phyloP scores from a whole-genome alignment of 169 alveolate genomes.

The Plasmodium sp. region DNA sequence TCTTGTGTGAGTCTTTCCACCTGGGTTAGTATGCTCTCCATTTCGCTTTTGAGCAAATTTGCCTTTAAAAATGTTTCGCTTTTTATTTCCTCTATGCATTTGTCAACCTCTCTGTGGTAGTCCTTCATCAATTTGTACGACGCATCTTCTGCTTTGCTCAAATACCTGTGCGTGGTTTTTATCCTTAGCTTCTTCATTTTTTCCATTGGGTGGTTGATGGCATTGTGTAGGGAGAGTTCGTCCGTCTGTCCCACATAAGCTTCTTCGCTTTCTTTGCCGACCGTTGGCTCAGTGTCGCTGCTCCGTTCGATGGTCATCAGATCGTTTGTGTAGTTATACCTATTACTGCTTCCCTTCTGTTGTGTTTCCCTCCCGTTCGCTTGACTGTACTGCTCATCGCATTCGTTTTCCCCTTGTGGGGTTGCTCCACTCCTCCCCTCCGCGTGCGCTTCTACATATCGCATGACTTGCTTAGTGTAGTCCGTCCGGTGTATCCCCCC shows the following conservation, averaged over 20 bases:
- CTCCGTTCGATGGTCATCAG: not conserved
- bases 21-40: not conserved
- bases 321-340: not conserved
- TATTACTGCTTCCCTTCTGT: not conserved
- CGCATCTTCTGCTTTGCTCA: slow-evolving; percentile 4
- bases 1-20: slow-evolving; percentile 20
- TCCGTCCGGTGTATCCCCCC: not conserved
- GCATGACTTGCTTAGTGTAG: not conserved
- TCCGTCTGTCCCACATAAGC: not conserved
- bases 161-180: slow-evolving; percentile 14
- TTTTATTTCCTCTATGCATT: slow-evolving; percentile 18
- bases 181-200: slow-evolving; percentile 12
- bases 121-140: not conserved
- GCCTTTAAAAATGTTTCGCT: slow-evolving; percentile 5
- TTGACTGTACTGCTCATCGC: not conserved
- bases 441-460: not conserved
- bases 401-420: not conserved
- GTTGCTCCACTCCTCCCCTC: not conserved
- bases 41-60: slow-evolving; percentile 1
- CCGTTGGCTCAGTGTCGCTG: not conserved
- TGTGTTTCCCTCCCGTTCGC: not conserved
- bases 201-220: not conserved
- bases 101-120: slow-evolving; percentile 2
- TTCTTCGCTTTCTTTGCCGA: not conserved
- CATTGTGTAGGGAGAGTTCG: not conserved